Percentiles rank a stretch among this genome's conserved stretches.
Conservation (phyloP, 129 eudicot species). For the Pulicaria dysenterica region DNA sequence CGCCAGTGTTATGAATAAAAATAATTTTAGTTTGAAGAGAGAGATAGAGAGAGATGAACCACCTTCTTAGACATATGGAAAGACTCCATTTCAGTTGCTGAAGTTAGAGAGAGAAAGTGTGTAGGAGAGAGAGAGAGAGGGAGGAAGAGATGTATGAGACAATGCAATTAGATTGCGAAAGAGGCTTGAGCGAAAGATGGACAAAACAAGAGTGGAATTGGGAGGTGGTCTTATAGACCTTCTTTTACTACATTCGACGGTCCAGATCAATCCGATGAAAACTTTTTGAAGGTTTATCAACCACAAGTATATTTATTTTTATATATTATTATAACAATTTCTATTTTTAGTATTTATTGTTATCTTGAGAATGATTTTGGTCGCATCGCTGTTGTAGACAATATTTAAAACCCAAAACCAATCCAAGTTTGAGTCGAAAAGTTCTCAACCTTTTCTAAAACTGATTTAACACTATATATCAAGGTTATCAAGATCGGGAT, state of each 20-base stretch:
- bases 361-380: neutral
- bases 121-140: neutral
- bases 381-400: neutral
- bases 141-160: slow-evolving; percentile 26
- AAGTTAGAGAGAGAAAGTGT: slow-evolving; percentile 17
- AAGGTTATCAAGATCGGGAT: too few relatives aligned
- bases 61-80: slow-evolving; percentile 58
- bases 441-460: too few relatives aligned
- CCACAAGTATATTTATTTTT: slow-evolving; percentile 15
- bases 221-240: slow-evolving; percentile 47
- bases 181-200: slow-evolving; percentile 38
- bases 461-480: too few relatives aligned
- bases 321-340: neutral
- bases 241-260: slow-evolving; percentile 37
- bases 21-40: neutral
- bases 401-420: neutral
- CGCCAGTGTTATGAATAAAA: neutral
- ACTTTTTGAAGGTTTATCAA: slow-evolving; percentile 26
- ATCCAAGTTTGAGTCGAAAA: neutral
- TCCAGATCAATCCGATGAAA: slow-evolving; percentile 36
- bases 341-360: slow-evolving; percentile 13
- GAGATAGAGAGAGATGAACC: slow-evolving; percentile 1
- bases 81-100: slow-evolving; percentile 50
- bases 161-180: neutral
- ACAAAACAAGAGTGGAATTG: slow-evolving; percentile 37